A percentile compares a stretch with the other conserved stretches of the same genome.
Evolutionary conservation across 208 protist species (phyloP).

Genomic region (Kentomonas sorsogonicus): DNA sequence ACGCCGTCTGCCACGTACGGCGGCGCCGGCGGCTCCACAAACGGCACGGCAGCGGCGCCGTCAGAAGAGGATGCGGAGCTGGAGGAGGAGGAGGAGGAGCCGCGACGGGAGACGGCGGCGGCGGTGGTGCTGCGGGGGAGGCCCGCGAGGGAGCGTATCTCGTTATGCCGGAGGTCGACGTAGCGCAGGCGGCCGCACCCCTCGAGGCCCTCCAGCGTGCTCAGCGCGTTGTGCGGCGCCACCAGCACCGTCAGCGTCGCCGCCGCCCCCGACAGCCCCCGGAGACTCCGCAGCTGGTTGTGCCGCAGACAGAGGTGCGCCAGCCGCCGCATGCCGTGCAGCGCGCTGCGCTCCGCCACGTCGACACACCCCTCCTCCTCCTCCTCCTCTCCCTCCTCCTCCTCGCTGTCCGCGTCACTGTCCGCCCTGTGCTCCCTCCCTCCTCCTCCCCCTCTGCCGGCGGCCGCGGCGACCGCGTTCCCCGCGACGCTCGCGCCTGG

Average conservation of each 20-base stretch:
- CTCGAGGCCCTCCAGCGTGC: conserved; percentile 21
- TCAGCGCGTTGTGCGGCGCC: conserved; percentile 25
- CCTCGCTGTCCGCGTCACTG: neutral
- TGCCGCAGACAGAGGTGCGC: conserved; percentile 15
- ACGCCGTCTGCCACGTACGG: conserved; percentile 5
- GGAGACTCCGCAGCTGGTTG: conserved; percentile 21
- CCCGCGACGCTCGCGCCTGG: too few relatives aligned
- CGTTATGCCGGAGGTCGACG: conserved; percentile 30
- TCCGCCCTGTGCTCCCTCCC: neutral
- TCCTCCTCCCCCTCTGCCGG: neutral
- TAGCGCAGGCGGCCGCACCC: conserved; percentile 19
- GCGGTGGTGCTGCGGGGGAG: conserved; percentile 10
- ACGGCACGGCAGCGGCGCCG: neutral
- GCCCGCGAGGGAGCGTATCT: conserved; percentile 18
- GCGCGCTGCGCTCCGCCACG: conserved; percentile 13
- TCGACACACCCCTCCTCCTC: conserved; percentile 16
- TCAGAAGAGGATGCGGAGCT: neutral
- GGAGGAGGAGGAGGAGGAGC: neutral
- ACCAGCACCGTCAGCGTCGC: conserved; percentile 26
- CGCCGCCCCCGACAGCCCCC: conserved; percentile 14
- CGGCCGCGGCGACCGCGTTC: conserved; percentile 1
- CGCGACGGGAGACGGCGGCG: neutral
- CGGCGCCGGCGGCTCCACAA: too few relatives aligned
- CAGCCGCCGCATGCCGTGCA: conserved; percentile 15
- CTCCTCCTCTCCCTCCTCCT: too few relatives aligned